Conservation (phyloP, 305 asterid species). For the Salvia sclarea region DNA sequence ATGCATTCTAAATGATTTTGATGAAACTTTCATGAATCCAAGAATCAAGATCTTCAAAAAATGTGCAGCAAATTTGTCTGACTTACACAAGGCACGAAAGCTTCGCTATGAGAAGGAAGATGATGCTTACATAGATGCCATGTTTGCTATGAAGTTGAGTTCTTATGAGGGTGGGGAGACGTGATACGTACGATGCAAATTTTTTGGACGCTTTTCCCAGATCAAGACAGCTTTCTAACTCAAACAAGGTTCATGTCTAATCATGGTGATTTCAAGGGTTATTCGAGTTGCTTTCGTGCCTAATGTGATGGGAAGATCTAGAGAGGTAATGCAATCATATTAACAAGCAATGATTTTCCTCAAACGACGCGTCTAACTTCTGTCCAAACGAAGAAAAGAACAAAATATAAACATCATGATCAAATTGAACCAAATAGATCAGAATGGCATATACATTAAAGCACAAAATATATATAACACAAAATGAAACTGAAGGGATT, state of each 20-base stretch:
- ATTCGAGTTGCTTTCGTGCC: conserved; percentile 13
- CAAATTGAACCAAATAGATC: conserved; percentile 17
- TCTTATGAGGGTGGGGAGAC: not conserved
- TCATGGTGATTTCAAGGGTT: conserved; percentile 14
- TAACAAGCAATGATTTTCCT: conserved; percentile 24
- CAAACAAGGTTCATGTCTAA: conserved; percentile 5
- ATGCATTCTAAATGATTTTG: not conserved
- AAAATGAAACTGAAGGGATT: not conserved
- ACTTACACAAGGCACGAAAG: not conserved
- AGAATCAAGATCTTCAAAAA: conserved; percentile 23
- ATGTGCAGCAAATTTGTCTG: not conserved
- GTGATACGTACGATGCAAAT: not conserved
- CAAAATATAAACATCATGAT: conserved; percentile 16
- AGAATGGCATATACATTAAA: not conserved
- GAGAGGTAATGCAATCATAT: conserved; percentile 22
- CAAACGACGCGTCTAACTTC: not conserved
- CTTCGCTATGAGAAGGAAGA: not conserved
- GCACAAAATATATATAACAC: not conserved
- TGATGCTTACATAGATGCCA: not conserved
- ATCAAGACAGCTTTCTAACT: conserved; percentile 14
- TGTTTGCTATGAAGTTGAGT: not conserved
- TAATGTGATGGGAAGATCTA: conserved; percentile 23
- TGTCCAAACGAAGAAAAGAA: not conserved
- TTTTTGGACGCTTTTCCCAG: not conserved
- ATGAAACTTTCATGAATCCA: conserved; percentile 10